Percentiles rank a stretch among this genome's conserved stretches.
These are phyloP conservation scores for Backusella parvicylindrica DNA, from an alignment of 192 early-diverging fungal species.

Conservation along the genomic window DNA sequence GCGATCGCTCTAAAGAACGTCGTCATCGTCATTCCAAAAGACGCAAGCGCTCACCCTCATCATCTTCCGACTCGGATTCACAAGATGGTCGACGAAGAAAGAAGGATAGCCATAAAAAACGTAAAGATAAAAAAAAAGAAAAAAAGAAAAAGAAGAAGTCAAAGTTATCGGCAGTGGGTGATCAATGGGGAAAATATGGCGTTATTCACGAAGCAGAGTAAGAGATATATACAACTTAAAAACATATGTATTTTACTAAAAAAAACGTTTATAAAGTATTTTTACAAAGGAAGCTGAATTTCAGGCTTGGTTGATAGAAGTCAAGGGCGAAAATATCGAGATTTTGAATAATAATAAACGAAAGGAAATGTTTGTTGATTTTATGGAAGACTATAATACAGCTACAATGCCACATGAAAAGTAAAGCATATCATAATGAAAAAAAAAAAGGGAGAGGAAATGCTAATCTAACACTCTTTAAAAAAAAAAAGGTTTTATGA, in stretches of 20 bases:
- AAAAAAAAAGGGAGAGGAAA: not conserved
- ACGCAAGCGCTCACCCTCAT: not conserved
- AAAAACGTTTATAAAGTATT: constrained; percentile 15
- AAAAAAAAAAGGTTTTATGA: constrained; percentile 39
- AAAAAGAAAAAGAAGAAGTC: constrained; percentile 36
- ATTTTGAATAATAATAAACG: constrained; percentile 42
- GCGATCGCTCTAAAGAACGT: not conserved
- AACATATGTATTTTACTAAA: no score
- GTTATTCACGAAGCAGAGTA: constrained; percentile 54
- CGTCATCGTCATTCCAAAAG: not conserved
- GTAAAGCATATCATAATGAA: constrained; percentile 17
- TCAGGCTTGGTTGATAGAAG: constrained; percentile 54
- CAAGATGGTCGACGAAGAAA: constrained; percentile 33
- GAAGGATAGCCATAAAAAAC: constrained; percentile 41
- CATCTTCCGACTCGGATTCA: constrained; percentile 4
- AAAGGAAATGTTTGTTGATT: constrained; percentile 52
- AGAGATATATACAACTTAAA: not conserved
- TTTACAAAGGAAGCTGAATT: constrained; percentile 46
- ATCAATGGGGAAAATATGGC: constrained; percentile 48
- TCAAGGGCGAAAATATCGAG: constrained; percentile 45
- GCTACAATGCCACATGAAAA: constrained; percentile 62
- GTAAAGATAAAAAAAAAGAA: constrained; percentile 27
- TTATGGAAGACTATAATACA: constrained; percentile 64
- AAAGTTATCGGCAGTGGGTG: constrained; percentile 13
- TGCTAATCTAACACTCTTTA: not conserved